Conservation (phyloP, 1,284 basidiomycete species). For the Ustilago hordei region DNA sequence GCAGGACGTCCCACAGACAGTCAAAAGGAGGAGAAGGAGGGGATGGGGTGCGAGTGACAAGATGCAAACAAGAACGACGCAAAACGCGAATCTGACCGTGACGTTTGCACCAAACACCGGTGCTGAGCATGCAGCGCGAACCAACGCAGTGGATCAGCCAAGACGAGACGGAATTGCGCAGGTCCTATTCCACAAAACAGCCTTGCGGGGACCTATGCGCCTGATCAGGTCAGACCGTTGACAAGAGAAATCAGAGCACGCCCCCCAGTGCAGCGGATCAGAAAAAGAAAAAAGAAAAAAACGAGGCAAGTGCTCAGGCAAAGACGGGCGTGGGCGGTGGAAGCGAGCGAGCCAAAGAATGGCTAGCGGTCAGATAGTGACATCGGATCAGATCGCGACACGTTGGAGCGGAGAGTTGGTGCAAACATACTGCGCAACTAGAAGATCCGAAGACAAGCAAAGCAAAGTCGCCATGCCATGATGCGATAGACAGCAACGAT, state of each 20-base stretch:
- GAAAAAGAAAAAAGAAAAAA: not conserved
- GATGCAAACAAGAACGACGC: conserved; percentile 1
- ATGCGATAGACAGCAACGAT: not conserved
- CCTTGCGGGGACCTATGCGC: not conserved
- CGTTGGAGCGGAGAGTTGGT: not conserved
- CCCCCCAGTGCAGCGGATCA: not conserved
- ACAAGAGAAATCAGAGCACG: not conserved
- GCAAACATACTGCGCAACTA: not conserved
- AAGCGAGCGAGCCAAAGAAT: not conserved
- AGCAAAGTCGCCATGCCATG: not conserved
- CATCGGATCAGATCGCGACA: conserved; percentile 6
- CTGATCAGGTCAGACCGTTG: not conserved
- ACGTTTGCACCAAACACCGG: no score
- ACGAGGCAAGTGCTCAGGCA: not conserved
- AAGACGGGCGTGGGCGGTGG: not conserved
- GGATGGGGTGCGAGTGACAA: conserved; percentile 1
- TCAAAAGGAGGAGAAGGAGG: not conserved
- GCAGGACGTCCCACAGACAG: not conserved
- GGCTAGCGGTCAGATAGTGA: not conserved
- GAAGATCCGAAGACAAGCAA: not conserved
- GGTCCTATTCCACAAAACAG: not conserved
- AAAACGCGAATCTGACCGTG: not conserved
- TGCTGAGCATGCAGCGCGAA: not conserved
- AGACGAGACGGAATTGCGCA: not conserved
- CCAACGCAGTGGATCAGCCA: conserved; percentile 4